phyloP scores from a whole-genome alignment of 192 early-diverging fungal species.

The Powellomyces hirtus region DNA sequence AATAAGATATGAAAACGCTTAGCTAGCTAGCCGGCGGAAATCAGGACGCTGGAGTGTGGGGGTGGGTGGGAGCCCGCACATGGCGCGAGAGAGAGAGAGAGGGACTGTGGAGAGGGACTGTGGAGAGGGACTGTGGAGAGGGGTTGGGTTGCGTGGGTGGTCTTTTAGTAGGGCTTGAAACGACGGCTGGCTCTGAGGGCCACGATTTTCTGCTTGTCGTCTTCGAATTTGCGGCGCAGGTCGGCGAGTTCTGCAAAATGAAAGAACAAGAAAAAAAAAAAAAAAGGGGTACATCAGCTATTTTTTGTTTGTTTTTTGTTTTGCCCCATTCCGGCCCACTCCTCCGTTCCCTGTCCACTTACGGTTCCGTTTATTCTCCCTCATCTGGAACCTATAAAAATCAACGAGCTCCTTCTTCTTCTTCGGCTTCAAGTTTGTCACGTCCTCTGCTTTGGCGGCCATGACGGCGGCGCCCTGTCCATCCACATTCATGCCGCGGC shows the following conservation, averaged over 20 bases:
- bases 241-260: slow-evolving; percentile 79
- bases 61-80: no score
- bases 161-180: slow-evolving; percentile 86
- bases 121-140: no score
- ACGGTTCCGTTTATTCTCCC: slow-evolving; percentile 86
- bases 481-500: slow-evolving; percentile 65
- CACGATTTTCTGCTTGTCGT: slow-evolving; percentile 83
- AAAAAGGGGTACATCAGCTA: slow-evolving; percentile 1
- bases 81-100: no score
- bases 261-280: slow-evolving; percentile 7
- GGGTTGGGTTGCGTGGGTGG: no score
- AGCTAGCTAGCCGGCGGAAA: no score
- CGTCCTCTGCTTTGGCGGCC: slow-evolving; percentile 50
- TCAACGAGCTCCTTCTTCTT: slow-evolving; percentile 80
- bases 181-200: slow-evolving; percentile 72
- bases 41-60: no score
- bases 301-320: no score
- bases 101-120: no score
- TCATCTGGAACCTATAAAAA: slow-evolving; percentile 96
- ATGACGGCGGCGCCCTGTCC: slow-evolving; percentile 63
- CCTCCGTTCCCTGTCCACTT: slow-evolving; percentile 32
- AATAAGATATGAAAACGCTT: no score
- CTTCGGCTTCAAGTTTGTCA: slow-evolving; percentile 65
- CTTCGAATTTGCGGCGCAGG: slow-evolving; percentile 87
- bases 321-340: no score